These are phyloP conservation scores for Gossypium trilobum DNA, from an alignment of 441 rosid species.

Conservation along the genomic window DNA sequence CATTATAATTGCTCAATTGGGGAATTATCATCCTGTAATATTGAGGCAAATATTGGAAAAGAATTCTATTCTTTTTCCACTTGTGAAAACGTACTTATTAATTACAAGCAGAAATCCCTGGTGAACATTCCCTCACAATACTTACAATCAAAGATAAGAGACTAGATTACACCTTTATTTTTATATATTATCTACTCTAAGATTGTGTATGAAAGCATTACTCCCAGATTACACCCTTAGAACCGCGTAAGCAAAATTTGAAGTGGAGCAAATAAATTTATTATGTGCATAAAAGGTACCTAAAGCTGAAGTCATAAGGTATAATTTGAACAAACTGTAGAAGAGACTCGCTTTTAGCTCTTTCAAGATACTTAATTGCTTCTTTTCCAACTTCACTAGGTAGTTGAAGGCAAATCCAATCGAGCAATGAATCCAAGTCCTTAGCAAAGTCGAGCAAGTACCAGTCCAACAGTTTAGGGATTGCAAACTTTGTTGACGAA, in stretches of 20 bases:
- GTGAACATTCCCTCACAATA: conserved; percentile 4
- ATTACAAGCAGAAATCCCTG: conserved; percentile 9
- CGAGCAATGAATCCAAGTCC: conserved; percentile 66
- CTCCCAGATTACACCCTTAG: conserved; percentile 14
- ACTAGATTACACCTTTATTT: conserved; percentile 16
- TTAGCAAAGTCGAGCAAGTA: conserved; percentile 79
- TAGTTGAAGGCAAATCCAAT: conserved; percentile 78
- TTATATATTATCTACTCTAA: conserved; percentile 16
- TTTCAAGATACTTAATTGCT: conserved; percentile 57
- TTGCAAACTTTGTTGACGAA: conserved; percentile 42
- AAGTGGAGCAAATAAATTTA: conserved; percentile 14
- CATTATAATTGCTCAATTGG: neutral
- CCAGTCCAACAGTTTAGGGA: conserved; percentile 75
- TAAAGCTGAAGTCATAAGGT: conserved; percentile 67
- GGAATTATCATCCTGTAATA: neutral
- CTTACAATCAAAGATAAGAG: conserved; percentile 19
- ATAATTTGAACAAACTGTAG: conserved; percentile 45
- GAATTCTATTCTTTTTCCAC: neutral
- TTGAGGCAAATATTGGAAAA: neutral
- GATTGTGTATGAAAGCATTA: conserved; percentile 23
- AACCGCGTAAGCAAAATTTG: conserved; percentile 9
- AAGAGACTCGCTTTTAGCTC: conserved; percentile 33
- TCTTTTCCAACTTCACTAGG: conserved; percentile 61
- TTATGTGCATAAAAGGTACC: conserved; percentile 47
- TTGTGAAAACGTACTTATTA: neutral